A percentile compares a stretch with the other conserved stretches of the same genome.
Evolutionary conservation across 139 green algal genomes (phyloP).

Genomic region (Helicosporidium sp.): DNA sequence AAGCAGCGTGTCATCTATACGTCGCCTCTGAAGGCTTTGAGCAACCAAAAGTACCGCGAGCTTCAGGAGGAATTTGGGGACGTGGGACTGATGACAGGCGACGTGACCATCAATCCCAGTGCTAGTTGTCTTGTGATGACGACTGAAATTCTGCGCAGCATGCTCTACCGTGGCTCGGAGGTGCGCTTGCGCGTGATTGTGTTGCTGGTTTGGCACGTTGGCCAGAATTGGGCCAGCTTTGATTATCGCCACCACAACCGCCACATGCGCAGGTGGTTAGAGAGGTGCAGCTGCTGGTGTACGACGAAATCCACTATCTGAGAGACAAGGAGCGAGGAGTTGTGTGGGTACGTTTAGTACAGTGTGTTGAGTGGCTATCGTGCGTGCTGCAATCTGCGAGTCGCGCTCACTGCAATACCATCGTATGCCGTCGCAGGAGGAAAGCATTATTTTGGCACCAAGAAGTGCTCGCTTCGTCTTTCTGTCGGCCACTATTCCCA

Average conservation of each 20-base stretch:
- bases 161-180: slow-evolving; percentile 62
- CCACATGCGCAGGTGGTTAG: slow-evolving; percentile 28
- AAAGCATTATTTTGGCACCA: slow-evolving; percentile 35
- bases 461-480: slow-evolving; percentile 38
- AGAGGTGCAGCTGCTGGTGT: slow-evolving; percentile 37
- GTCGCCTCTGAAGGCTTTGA: slow-evolving; percentile 65
- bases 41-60: slow-evolving; percentile 71
- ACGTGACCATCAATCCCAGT: slow-evolving; percentile 61
- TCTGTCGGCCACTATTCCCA: slow-evolving; percentile 65
- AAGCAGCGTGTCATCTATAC: slow-evolving; percentile 60
- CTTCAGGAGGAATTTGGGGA: slow-evolving; percentile 50
- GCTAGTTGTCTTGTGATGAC: slow-evolving; percentile 71
- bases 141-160: slow-evolving; percentile 65
- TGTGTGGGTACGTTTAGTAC: slow-evolving; percentile 45
- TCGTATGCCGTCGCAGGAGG: slow-evolving; percentile 23
- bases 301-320: slow-evolving; percentile 51
- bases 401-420: not conserved
- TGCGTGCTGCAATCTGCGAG: too few relatives aligned
- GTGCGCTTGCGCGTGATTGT: too few relatives aligned
- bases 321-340: slow-evolving; percentile 59
- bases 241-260: too few relatives aligned
- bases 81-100: slow-evolving; percentile 63
- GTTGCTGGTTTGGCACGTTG: too few relatives aligned
- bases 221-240: too few relatives aligned
- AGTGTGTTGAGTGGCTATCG: slow-evolving; percentile 7